These are phyloP conservation scores for Vigna hirtella DNA, from an alignment of 306 rosid genomes.

Conservation along the genomic window DNA sequence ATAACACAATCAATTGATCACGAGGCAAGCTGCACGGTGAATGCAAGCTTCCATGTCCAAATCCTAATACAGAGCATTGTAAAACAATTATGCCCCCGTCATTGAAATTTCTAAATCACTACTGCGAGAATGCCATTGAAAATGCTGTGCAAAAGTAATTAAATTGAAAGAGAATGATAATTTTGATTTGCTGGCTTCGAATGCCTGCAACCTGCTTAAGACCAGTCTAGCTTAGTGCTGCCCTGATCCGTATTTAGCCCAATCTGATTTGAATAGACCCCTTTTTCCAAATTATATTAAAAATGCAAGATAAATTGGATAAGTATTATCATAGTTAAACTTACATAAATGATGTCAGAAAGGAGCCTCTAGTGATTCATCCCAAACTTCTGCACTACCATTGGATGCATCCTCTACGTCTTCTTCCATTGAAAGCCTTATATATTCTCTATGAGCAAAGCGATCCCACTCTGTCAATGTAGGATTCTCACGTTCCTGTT, in stretches of 20 bases:
- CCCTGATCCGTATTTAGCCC: slow-evolving; percentile 22
- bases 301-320: slow-evolving; percentile 32
- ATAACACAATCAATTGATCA: slow-evolving; percentile 1
- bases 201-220: slow-evolving; percentile 17
- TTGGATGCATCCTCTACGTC: slow-evolving; percentile 99
- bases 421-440: slow-evolving; percentile 99
- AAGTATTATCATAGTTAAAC: slow-evolving; percentile 33
- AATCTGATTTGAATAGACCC: slow-evolving; percentile 17
- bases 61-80: slow-evolving; percentile 15
- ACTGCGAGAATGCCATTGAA: slow-evolving; percentile 1
- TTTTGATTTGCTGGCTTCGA: slow-evolving; percentile 5
- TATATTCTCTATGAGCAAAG: slow-evolving; percentile 99
- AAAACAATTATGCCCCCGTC: slow-evolving; percentile 2
- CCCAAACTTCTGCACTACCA: slow-evolving; percentile 99
- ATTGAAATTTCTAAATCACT: slow-evolving; percentile 17
- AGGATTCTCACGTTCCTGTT: slow-evolving; percentile 99
- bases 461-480: slow-evolving; percentile 99
- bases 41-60: slow-evolving; percentile 26
- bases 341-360: slow-evolving; percentile 70
- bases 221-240: slow-evolving; percentile 13
- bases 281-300: slow-evolving; percentile 11
- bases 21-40: slow-evolving; percentile 13
- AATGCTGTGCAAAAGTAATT: slow-evolving; percentile 2
- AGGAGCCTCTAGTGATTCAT: slow-evolving; percentile 98
- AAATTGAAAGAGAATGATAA: slow-evolving; percentile 8